Evolutionary conservation across 2,329 filamentous ascomycete genomes (phyloP).

Genomic region (Samsoniella hepiali): DNA sequence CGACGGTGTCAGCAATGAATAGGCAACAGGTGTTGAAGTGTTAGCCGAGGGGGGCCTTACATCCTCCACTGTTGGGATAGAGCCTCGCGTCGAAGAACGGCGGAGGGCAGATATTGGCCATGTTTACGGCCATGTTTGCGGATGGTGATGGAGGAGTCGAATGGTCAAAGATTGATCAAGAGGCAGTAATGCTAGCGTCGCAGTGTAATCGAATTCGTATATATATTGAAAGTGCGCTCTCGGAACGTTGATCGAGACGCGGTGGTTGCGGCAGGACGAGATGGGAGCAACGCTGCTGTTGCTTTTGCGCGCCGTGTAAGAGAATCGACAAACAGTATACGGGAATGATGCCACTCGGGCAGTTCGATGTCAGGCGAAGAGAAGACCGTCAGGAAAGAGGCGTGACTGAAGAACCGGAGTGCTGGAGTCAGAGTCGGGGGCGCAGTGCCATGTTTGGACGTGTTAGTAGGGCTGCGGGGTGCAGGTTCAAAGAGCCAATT

Average conservation of each 20-base stretch:
- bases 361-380: not conserved
- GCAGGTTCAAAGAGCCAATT: not conserved
- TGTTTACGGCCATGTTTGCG: constrained; percentile 1
- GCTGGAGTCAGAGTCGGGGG: not conserved
- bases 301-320: not conserved
- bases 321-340: not conserved
- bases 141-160: not conserved
- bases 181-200: not conserved
- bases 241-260: not conserved
- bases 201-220: not conserved
- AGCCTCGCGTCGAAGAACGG: constrained; percentile 66
- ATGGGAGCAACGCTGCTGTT: not conserved
- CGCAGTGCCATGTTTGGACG: constrained; percentile 5
- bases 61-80: constrained; percentile 62
- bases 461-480: not conserved
- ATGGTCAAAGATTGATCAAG: not conserved
- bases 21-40: not conserved
- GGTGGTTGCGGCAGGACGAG: not conserved
- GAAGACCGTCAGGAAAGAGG: not conserved
- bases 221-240: not conserved
- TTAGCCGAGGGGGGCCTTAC: constrained; percentile 46
- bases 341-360: not conserved
- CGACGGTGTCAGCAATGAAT: constrained; percentile 16
- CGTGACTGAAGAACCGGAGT: not conserved
- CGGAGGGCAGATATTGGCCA: constrained; percentile 51